Evolutionary conservation across 2,329 filamentous ascomycete genomes (phyloP).

Genomic region (Microdochium paspali): DNA sequence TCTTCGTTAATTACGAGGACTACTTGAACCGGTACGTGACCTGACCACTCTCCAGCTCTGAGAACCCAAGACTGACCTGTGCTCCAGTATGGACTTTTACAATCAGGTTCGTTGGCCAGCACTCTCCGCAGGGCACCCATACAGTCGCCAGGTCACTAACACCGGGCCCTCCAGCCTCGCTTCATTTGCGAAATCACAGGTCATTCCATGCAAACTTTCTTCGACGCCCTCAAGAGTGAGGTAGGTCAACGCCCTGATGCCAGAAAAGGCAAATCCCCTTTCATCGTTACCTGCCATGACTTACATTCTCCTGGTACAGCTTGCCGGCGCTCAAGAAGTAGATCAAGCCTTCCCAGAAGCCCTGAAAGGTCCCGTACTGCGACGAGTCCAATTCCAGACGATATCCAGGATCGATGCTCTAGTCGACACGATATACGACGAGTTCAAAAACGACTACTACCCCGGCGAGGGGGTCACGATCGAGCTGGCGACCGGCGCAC

Average conservation of each 20-base stretch:
- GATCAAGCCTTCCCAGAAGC: slow-evolving; percentile 87
- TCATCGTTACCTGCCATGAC: neutral
- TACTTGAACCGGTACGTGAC: slow-evolving; percentile 68
- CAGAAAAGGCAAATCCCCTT: neutral
- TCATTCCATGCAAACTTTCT: slow-evolving; percentile 83
- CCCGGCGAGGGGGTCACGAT: slow-evolving; percentile 79
- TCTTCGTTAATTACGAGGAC: slow-evolving; percentile 81
- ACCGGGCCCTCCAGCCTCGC: slow-evolving; percentile 45
- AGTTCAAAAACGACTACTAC: slow-evolving; percentile 86
- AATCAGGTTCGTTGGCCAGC: slow-evolving; percentile 55
- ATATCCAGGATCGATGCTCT: slow-evolving; percentile 81
- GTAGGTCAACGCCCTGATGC: slow-evolving; percentile 37
- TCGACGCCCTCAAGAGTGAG: slow-evolving; percentile 86
- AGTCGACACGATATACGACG: slow-evolving; percentile 58
- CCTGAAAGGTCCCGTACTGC: slow-evolving; percentile 81
- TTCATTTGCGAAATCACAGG: slow-evolving; percentile 97
- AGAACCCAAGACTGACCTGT: slow-evolving; percentile 19
- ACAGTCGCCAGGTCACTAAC: slow-evolving; percentile 5
- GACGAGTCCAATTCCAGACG: slow-evolving; percentile 84
- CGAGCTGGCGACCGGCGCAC: slow-evolving; percentile 57
- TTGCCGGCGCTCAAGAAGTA: slow-evolving; percentile 75
- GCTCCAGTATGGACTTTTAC: slow-evolving; percentile 77
- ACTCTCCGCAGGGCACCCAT: neutral
- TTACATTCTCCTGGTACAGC: slow-evolving; percentile 30
- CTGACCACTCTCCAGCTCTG: slow-evolving; percentile 1